Conservation (phyloP, 768 basidiomycete species). For the Psilocybe cubensis region DNA sequence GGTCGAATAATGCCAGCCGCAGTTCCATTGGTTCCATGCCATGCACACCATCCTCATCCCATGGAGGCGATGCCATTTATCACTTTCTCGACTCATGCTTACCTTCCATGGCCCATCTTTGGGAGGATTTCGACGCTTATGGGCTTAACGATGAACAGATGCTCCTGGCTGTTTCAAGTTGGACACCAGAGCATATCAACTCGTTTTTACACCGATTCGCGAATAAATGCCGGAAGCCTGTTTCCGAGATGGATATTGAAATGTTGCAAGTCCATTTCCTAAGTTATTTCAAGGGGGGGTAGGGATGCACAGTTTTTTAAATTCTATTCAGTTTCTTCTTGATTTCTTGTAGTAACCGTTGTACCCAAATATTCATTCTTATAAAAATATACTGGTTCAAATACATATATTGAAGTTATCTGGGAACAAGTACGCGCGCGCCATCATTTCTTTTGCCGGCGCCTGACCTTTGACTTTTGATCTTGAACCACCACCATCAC, state of each 20-base stretch:
- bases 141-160: conserved; percentile 8
- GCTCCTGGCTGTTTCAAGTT: conserved; percentile 7
- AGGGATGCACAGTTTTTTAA: too few species aligned
- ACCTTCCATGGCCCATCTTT: conserved; percentile 11
- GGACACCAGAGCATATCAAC: neutral
- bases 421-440: too few species aligned
- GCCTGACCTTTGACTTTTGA: neutral
- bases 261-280: conserved; percentile 12
- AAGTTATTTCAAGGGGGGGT: conserved; percentile 10
- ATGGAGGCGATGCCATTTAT: neutral
- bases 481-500: neutral
- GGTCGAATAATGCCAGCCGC: neutral
- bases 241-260: conserved; percentile 12
- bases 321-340: neutral
- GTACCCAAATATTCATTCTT: neutral
- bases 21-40: neutral
- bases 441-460: neutral
- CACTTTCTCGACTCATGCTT: conserved; percentile 10
- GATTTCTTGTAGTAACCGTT: neutral
- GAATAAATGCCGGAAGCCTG: neutral
- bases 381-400: too few species aligned
- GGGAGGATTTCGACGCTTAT: conserved; percentile 6
- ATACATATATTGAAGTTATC: too few species aligned
- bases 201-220: conserved; percentile 1
- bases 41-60: neutral